Conservation (phyloP, 345 rosid species). For the Ceriops decandra region DNA sequence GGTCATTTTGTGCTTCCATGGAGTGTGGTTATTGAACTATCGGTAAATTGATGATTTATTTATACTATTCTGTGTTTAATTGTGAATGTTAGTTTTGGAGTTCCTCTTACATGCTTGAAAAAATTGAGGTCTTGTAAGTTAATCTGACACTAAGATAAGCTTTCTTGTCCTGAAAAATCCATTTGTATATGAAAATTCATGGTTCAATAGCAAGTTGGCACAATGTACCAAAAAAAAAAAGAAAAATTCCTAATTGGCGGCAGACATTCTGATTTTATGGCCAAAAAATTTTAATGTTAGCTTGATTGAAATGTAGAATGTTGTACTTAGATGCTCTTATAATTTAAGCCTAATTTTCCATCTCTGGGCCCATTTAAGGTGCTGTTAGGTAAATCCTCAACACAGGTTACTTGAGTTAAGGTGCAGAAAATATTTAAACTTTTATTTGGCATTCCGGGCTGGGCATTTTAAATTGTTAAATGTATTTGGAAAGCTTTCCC, state of each 20-base stretch:
- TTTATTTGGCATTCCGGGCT: not conserved
- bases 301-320: not conserved
- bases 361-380: too few species aligned
- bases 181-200: not conserved
- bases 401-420: not conserved
- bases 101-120: too few species aligned
- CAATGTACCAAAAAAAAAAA: too few species aligned
- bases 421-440: not conserved
- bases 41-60: not conserved
- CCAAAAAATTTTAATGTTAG: not conserved
- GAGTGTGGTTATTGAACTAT: not conserved
- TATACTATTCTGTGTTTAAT: not conserved
- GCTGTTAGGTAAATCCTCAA: not conserved
- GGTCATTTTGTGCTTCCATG: not conserved
- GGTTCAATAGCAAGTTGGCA: not conserved
- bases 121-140: too few species aligned
- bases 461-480: not conserved
- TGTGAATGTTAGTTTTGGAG: too few species aligned
- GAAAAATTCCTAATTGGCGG: not conserved
- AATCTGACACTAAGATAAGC: too few species aligned
- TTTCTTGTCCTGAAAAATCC: too few species aligned
- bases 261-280: not conserved
- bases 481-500: not conserved
- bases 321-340: too few species aligned
- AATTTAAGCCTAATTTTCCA: too few species aligned